Evolutionary conservation across 768 basidiomycete species (phyloP).

Genomic region (Pulveroboletus sp.): DNA sequence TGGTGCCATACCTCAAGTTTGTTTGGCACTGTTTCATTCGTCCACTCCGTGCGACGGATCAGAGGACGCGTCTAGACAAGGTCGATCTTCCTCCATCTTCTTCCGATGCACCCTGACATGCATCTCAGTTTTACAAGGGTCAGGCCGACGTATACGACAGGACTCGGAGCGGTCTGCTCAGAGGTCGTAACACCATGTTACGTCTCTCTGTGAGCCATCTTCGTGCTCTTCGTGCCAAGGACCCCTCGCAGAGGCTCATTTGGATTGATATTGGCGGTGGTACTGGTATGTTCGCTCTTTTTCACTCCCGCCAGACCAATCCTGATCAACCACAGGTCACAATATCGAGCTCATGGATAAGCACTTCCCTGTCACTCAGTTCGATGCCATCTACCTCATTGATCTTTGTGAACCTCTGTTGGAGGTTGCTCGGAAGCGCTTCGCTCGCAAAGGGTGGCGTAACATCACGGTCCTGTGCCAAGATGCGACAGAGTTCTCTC

Average conservation of each 20-base stretch:
- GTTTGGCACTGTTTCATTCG: constrained; percentile 49
- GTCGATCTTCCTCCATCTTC: constrained; percentile 17
- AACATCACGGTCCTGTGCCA: constrained; percentile 71
- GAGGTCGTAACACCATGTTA: constrained; percentile 71
- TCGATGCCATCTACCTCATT: constrained; percentile 67
- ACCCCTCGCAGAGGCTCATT: constrained; percentile 48
- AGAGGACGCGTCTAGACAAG: constrained; percentile 44
- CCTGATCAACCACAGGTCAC: constrained; percentile 34
- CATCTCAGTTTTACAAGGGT: constrained; percentile 53
- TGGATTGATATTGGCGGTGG: constrained; percentile 83
- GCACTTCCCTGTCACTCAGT: constrained; percentile 51
- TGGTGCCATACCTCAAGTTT: constrained; percentile 43
- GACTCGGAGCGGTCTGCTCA: constrained; percentile 56
- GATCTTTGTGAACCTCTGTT: constrained; percentile 72
- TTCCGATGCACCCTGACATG: not conserved
- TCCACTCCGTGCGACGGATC: constrained; percentile 38
- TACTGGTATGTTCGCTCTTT: constrained; percentile 40
- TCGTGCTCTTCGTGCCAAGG: constrained; percentile 38
- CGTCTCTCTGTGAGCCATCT: constrained; percentile 63
- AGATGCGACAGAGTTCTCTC: constrained; percentile 62
- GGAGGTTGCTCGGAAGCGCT: constrained; percentile 65
- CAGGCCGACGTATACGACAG: constrained; percentile 73
- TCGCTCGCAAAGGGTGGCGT: constrained; percentile 62
- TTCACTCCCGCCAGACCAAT: not conserved
- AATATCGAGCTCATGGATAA: constrained; percentile 74